These are phyloP conservation scores for Plectosphaerella sp. DNA, from an alignment of 2,329 filamentous ascomycete genomes.

Conservation along the genomic window DNA sequence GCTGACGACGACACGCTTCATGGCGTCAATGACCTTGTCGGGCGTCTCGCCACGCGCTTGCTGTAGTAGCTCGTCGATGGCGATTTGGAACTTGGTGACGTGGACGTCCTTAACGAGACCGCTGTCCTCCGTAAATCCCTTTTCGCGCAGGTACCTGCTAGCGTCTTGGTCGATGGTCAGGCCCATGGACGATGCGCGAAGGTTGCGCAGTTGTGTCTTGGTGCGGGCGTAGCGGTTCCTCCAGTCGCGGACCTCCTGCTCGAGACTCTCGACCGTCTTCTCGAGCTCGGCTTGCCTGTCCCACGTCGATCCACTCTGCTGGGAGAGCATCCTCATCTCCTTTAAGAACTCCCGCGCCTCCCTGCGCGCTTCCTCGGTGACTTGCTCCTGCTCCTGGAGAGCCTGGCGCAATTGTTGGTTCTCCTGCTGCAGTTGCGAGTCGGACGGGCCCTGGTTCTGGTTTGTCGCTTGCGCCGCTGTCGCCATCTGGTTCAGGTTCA, in stretches of 20 bases:
- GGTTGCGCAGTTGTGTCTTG: constrained; percentile 79
- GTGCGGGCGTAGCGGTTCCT: constrained; percentile 81
- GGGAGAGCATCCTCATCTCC: constrained; percentile 85
- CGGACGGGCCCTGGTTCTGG: constrained; percentile 14
- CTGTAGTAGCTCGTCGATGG: constrained; percentile 85
- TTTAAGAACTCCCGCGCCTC: constrained; percentile 79
- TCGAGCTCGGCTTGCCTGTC: constrained; percentile 79
- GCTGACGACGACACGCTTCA: constrained; percentile 79
- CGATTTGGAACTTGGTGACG: constrained; percentile 90
- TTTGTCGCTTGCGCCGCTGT: constrained; percentile 19
- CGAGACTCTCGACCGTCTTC: constrained; percentile 68
- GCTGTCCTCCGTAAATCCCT: constrained; percentile 62
- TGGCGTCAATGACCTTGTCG: constrained; percentile 71
- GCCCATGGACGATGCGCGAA: constrained; percentile 77
- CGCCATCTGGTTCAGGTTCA: constrained; percentile 10
- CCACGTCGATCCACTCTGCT: constrained; percentile 72
- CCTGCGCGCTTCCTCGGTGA: constrained; percentile 80
- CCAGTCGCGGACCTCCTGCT: constrained; percentile 85
- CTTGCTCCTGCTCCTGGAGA: constrained; percentile 68
- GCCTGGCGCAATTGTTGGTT: constrained; percentile 65
- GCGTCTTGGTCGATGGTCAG: constrained; percentile 66
- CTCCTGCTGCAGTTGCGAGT: constrained; percentile 58
- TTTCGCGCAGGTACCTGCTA: constrained; percentile 61
- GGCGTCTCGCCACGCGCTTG: constrained; percentile 70
- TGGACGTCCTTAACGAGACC: constrained; percentile 88